phyloP scores from a whole-genome alignment of 768 basidiomycete species.

The Sarcodon sp. region DNA sequence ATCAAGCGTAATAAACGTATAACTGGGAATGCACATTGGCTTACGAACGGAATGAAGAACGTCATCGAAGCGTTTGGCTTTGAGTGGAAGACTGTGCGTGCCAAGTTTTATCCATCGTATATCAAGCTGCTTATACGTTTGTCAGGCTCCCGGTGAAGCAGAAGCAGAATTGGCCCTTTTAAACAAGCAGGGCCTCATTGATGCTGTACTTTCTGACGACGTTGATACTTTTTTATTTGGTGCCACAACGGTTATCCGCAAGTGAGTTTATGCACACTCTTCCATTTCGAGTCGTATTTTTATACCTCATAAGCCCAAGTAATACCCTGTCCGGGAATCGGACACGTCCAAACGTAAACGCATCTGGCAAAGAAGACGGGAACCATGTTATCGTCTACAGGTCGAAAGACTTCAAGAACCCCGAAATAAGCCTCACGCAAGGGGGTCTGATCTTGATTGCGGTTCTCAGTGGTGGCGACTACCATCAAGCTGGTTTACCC shows the following conservation, averaged over 20 bases:
- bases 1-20: conserved; percentile 71
- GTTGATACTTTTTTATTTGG: conserved; percentile 91
- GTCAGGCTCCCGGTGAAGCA: conserved; percentile 83
- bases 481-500: conserved; percentile 56
- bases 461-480: conserved; percentile 84
- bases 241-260: conserved; percentile 71
- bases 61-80: conserved; percentile 75
- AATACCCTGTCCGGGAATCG: conserved; percentile 64
- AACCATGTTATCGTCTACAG: conserved; percentile 41
- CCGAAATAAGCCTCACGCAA: conserved; percentile 35
- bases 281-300: not conserved
- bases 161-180: conserved; percentile 89
- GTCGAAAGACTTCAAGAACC: conserved; percentile 25
- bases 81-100: conserved; percentile 54
- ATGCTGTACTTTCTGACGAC: conserved; percentile 85
- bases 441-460: conserved; percentile 74
- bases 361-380: conserved; percentile 61
- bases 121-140: conserved; percentile 9
- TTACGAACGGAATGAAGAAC: conserved; percentile 64
- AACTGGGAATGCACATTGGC: conserved; percentile 45
- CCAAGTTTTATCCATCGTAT: conserved; percentile 15
- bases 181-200: conserved; percentile 70
- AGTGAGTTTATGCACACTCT: conserved; percentile 29
- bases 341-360: conserved; percentile 46
- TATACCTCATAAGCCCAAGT: conserved; percentile 35